Conservation (phyloP, 2,329 filamentous ascomycete genomes). For the Verticillium albo-atrum region DNA sequence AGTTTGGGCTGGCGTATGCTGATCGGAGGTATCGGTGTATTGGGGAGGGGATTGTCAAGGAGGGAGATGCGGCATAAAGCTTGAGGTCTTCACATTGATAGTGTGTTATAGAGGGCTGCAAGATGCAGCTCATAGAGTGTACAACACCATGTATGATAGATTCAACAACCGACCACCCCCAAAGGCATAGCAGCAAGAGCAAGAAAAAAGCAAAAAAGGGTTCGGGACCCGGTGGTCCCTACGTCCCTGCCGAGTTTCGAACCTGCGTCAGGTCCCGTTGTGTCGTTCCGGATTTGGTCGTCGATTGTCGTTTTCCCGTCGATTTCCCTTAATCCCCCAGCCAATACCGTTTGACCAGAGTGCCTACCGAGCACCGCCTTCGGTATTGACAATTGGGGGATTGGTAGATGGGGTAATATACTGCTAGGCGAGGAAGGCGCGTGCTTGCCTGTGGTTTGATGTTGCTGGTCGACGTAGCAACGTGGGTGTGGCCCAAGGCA, state of each 20-base stretch:
- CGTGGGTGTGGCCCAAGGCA: too few species aligned
- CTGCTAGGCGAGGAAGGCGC: background rate
- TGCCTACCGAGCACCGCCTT: background rate
- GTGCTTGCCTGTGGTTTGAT: too few species aligned
- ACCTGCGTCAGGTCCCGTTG: background rate
- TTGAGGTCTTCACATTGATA: background rate
- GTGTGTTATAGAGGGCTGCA: background rate
- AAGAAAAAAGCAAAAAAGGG: background rate
- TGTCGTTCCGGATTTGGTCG: background rate
- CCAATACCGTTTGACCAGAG: background rate
- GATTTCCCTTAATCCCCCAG: background rate
- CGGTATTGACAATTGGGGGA: background rate
- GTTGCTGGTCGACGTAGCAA: too few species aligned
- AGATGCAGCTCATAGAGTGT: background rate
- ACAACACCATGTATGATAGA: background rate
- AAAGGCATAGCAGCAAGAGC: too few species aligned
- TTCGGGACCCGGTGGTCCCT: background rate
- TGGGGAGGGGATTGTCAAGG: conserved; percentile 26
- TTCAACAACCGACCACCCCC: background rate
- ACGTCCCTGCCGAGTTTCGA: background rate
- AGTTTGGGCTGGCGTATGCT: conserved; percentile 44
- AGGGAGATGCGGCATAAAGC: background rate
- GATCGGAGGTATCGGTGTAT: conserved; percentile 43
- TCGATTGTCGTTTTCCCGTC: background rate
- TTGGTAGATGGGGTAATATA: background rate